Conservation (phyloP, 23 red algal species). For the Chondrus crispus region DNA sequence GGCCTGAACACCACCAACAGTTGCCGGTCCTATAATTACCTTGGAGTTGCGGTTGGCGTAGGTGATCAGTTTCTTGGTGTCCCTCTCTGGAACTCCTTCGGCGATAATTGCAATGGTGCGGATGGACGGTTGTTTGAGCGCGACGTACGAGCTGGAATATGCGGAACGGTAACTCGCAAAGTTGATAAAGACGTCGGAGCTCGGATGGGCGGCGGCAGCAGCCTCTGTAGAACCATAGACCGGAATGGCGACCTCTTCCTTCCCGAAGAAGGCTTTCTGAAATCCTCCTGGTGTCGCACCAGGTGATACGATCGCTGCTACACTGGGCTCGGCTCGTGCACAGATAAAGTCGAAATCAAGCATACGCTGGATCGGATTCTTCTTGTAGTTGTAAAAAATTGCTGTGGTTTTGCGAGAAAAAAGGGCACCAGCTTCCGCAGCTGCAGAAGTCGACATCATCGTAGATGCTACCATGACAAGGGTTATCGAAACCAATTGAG, state of each 20-base stretch:
- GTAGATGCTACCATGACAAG: not conserved
- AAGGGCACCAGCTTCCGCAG: constrained; percentile 45
- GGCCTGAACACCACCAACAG: constrained; percentile 94
- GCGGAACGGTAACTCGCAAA: constrained; percentile 94
- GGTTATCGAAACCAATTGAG: no score
- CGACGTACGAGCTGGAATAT: constrained; percentile 70
- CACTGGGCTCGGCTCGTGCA: constrained; percentile 61
- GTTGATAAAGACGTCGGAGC: constrained; percentile 93
- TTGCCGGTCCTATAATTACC: constrained; percentile 96
- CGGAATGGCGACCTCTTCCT: constrained; percentile 87
- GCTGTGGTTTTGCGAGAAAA: constrained; percentile 83
- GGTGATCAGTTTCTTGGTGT: constrained; percentile 84
- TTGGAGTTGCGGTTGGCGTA: constrained; percentile 58
- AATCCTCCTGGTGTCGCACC: constrained; percentile 87
- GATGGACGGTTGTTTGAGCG: constrained; percentile 64
- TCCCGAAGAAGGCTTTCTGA: constrained; percentile 97
- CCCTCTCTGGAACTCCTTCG: constrained; percentile 93
- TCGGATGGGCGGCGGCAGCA: constrained; percentile 72
- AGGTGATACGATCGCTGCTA: constrained; percentile 90
- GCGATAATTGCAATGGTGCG: constrained; percentile 92
- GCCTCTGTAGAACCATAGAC: constrained; percentile 83
- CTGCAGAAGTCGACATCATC: constrained; percentile 5
- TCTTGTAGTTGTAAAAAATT: constrained; percentile 98
- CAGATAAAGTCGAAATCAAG: constrained; percentile 99
- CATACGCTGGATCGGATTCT: constrained; percentile 93